These are phyloP conservation scores for Saccharomycodes ludwigii DNA, from an alignment of 805 yeast genomes.

Conservation along the genomic window DNA sequence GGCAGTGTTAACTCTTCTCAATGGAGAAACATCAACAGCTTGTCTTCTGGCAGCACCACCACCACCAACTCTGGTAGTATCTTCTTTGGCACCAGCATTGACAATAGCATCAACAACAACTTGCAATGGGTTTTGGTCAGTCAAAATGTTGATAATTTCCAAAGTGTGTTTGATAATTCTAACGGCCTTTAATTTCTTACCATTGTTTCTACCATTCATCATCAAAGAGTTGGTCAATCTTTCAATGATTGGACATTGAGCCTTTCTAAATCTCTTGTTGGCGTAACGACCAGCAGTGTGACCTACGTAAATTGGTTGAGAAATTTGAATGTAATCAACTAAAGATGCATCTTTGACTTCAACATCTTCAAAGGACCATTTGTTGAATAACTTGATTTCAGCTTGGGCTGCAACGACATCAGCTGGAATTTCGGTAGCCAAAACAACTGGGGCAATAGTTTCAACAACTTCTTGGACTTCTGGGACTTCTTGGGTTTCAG, in stretches of 20 bases:
- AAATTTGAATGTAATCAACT: constrained; percentile 96
- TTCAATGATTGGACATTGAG: constrained; percentile 98
- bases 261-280: constrained; percentile 98
- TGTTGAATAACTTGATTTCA: constrained; percentile 97
- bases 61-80: constrained; percentile 99
- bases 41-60: constrained; percentile 99
- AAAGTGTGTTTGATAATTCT: constrained; percentile 99
- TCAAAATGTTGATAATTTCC: constrained; percentile 92
- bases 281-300: constrained; percentile 99
- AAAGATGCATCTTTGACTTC: constrained; percentile 96
- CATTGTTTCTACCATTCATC: constrained; percentile 99
- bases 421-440: constrained; percentile 94
- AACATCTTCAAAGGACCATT: constrained; percentile 97
- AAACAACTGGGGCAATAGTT: constrained; percentile 58
- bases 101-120: constrained; percentile 97
- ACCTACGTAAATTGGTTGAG: constrained; percentile 93
- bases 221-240: constrained; percentile 98
- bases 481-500: constrained; percentile 66
- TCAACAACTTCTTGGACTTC: constrained; percentile 63
- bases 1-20: constrained; percentile 99
- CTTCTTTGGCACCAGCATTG: constrained; percentile 99
- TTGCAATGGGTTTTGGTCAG: constrained; percentile 99
- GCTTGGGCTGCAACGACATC: constrained; percentile 92
- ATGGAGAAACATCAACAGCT: constrained; percentile 99
- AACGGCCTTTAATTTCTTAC: constrained; percentile 99